These are phyloP conservation scores for Leccinum aurantiacum DNA, from an alignment of 768 basidiomycete genomes.

Conservation along the genomic window DNA sequence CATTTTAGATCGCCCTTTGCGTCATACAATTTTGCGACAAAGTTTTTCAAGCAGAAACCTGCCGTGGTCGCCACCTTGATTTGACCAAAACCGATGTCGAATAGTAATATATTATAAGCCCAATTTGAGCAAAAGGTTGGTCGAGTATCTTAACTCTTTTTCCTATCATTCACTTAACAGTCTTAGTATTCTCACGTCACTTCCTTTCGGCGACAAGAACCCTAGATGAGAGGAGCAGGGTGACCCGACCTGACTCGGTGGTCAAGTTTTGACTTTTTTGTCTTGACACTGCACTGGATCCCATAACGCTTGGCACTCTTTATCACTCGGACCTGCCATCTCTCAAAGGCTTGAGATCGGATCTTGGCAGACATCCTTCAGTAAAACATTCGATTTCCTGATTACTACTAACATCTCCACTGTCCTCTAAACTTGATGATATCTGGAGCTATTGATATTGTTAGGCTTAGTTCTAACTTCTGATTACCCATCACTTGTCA, in stretches of 20 bases:
- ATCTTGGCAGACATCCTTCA: slow-evolving; percentile 45
- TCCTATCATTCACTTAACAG: not conserved
- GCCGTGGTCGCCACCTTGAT: slow-evolving; percentile 45
- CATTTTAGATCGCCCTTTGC: slow-evolving; percentile 53
- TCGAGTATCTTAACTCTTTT: not conserved
- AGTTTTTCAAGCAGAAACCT: slow-evolving; percentile 26
- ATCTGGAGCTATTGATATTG: slow-evolving; percentile 38
- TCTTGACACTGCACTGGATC: slow-evolving; percentile 37
- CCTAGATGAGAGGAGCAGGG: slow-evolving; percentile 46
- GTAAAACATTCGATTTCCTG: slow-evolving; percentile 51
- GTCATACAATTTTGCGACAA: slow-evolving; percentile 33
- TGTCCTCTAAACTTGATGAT: slow-evolving; percentile 48
- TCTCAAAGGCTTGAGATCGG: slow-evolving; percentile 34
- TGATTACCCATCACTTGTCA: no score
- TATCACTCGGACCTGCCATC: slow-evolving; percentile 45
- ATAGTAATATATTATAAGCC: slow-evolving; percentile 13
- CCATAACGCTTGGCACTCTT: slow-evolving; percentile 47
- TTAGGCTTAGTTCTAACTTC: slow-evolving; percentile 5
- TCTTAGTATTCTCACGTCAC: slow-evolving; percentile 17
- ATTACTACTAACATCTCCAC: slow-evolving; percentile 40
- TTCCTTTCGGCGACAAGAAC: slow-evolving; percentile 50
- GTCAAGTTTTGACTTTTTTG: slow-evolving; percentile 39
- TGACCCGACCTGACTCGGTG: slow-evolving; percentile 45
- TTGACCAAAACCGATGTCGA: slow-evolving; percentile 20
- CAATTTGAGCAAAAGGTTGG: slow-evolving; percentile 26